phyloP scores from a whole-genome alignment of 768 basidiomycete species.

The Tulasnella sp. region DNA sequence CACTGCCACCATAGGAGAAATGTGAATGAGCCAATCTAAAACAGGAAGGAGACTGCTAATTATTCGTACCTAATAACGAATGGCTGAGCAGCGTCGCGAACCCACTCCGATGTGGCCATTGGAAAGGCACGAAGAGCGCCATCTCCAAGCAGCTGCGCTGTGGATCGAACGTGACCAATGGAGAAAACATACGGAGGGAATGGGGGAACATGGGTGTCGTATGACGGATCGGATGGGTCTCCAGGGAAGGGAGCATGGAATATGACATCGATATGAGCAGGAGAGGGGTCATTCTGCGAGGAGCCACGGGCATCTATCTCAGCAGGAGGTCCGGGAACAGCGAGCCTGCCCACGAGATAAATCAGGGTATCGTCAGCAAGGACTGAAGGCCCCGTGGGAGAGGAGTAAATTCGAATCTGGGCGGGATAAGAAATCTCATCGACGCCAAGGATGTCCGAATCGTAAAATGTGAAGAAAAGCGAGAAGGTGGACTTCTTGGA shows the following conservation, averaged over 20 bases:
- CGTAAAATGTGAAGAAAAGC: not conserved
- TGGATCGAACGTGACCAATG: not conserved
- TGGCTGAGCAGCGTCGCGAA: not conserved
- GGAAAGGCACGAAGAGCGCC: not conserved
- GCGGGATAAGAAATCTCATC: not conserved
- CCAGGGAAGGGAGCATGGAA: not conserved
- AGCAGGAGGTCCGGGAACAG: not conserved
- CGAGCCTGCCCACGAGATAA: not conserved
- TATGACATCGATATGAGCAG: not conserved
- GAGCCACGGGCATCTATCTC: not conserved
- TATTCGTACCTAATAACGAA: not conserved
- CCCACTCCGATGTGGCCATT: not conserved
- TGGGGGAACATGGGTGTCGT: not conserved
- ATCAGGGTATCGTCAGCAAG: conserved; percentile 1
- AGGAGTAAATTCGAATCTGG: not conserved
- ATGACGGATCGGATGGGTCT: not conserved
- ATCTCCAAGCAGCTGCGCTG: not conserved
- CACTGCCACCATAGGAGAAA: not conserved
- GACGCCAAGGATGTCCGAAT: not conserved
- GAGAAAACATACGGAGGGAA: not conserved
- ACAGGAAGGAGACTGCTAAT: not conserved
- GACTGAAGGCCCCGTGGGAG: not conserved
- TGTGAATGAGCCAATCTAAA: not conserved
- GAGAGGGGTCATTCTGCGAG: not conserved
- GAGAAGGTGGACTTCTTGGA: not conserved